phyloP scores from a whole-genome alignment of 495 filamentous ascomycete genomes.

The Annulohypoxylon moriforme region DNA sequence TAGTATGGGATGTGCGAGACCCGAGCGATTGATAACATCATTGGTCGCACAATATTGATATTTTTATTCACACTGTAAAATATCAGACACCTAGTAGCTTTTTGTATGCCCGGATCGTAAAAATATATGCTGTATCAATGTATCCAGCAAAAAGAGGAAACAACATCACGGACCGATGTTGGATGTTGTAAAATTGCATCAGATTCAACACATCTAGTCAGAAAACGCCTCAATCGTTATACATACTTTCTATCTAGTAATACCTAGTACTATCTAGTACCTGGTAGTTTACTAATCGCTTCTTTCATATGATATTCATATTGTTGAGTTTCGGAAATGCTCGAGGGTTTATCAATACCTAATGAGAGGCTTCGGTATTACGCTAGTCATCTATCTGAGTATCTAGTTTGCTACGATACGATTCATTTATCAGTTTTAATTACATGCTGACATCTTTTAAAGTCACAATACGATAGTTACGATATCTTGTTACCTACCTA shows the following conservation, averaged over 20 bases:
- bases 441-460: neutral
- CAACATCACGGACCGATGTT: conserved; percentile 13
- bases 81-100: neutral
- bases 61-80: conserved; percentile 3
- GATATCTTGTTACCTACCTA: neutral
- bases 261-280: neutral
- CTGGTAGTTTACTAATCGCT: neutral
- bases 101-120: neutral
- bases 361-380: neutral
- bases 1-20: conserved; percentile 4
- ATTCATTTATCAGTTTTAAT: neutral
- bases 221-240: conserved; percentile 17
- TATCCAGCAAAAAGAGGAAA: neutral
- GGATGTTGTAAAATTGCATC: conserved; percentile 30
- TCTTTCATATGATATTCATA: neutral
- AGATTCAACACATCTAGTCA: conserved; percentile 28
- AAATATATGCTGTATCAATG: neutral
- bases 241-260: too few species aligned
- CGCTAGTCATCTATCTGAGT: neutral
- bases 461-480: neutral
- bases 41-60: neutral
- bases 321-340: neutral
- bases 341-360: neutral
- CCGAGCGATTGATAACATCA: conserved; percentile 39
- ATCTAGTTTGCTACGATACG: neutral